A percentile compares a stretch with the other conserved stretches of the same genome.
phyloP scores from a whole-genome alignment of 257 asterid species.

The Orobanche coerulescens region DNA sequence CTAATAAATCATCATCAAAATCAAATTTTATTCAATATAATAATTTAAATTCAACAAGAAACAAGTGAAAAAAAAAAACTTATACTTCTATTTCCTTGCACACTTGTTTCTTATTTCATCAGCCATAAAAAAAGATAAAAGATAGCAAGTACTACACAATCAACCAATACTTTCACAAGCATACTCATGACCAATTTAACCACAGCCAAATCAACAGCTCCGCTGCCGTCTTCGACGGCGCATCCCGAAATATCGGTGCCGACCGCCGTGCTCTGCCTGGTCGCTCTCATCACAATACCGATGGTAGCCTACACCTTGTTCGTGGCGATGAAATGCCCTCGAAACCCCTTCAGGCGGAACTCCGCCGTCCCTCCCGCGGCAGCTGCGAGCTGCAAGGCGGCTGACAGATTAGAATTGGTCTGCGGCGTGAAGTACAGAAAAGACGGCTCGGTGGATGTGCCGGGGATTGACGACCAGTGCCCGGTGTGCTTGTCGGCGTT shows the following conservation, averaged over 20 bases:
- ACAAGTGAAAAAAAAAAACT: no score
- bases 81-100: neutral
- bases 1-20: no score
- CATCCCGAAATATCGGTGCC: constrained; percentile 31
- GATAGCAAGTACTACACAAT: no score
- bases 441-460: constrained; percentile 11
- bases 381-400: neutral
- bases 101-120: neutral
- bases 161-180: neutral
- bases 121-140: neutral
- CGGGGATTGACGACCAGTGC: constrained; percentile 34
- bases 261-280: constrained; percentile 30
- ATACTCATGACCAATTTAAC: constrained; percentile 21
- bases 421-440: constrained; percentile 28
- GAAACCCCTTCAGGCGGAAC: constrained; percentile 22
- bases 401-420: constrained; percentile 8
- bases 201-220: constrained; percentile 26
- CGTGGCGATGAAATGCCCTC: constrained; percentile 30
- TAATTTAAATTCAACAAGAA: no score
- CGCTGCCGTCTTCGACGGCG: constrained; percentile 24
- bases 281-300: constrained; percentile 34
- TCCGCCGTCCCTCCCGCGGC: constrained; percentile 9
- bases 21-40: no score
- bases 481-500: constrained; percentile 60
- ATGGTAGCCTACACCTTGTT: constrained; percentile 39